phyloP scores from a whole-genome alignment of 148 eudicot genomes.

The Agrostemma githago region DNA sequence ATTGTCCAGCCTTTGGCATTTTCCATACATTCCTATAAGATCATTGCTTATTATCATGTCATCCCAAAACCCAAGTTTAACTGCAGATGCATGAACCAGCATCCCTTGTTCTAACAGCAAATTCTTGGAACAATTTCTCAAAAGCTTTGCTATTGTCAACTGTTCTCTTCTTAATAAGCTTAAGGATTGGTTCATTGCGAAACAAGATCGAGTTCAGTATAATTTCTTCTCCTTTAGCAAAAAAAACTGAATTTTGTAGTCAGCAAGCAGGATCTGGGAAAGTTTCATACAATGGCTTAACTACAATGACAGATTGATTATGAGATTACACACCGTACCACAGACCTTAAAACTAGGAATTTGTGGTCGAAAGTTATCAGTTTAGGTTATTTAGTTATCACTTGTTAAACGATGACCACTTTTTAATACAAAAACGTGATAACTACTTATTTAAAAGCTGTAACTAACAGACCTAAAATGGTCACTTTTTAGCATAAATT shows the following conservation, averaged over 20 bases:
- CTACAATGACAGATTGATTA: background rate
- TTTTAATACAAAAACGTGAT: too few relatives aligned
- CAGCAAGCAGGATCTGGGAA: too few relatives aligned
- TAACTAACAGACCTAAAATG: too few relatives aligned
- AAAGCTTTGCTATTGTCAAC: slow-evolving; percentile 35
- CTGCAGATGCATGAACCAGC: slow-evolving; percentile 35
- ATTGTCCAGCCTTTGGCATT: slow-evolving; percentile 33
- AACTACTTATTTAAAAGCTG: too few relatives aligned
- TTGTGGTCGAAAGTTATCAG: too few relatives aligned
- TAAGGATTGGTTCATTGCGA: slow-evolving; percentile 28
- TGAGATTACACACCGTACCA: background rate
- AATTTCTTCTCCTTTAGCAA: background rate
- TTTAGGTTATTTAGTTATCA: too few relatives aligned
- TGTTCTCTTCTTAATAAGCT: slow-evolving; percentile 31
- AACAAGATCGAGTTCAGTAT: background rate
- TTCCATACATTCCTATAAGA: slow-evolving; percentile 41
- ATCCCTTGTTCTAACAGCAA: slow-evolving; percentile 33
- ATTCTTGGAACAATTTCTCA: slow-evolving; percentile 35
- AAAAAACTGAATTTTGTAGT: background rate
- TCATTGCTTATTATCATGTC: slow-evolving; percentile 44
- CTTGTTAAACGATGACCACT: too few relatives aligned
- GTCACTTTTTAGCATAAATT: too few relatives aligned
- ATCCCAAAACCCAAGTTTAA: slow-evolving; percentile 30
- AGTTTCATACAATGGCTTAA: background rate
- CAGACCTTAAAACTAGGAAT: too few relatives aligned